Percentiles rank a stretch among this genome's conserved stretches.
Evolutionary conservation across 495 filamentous ascomycete species (phyloP).

Genomic region (Glutinoglossum americanum): DNA sequence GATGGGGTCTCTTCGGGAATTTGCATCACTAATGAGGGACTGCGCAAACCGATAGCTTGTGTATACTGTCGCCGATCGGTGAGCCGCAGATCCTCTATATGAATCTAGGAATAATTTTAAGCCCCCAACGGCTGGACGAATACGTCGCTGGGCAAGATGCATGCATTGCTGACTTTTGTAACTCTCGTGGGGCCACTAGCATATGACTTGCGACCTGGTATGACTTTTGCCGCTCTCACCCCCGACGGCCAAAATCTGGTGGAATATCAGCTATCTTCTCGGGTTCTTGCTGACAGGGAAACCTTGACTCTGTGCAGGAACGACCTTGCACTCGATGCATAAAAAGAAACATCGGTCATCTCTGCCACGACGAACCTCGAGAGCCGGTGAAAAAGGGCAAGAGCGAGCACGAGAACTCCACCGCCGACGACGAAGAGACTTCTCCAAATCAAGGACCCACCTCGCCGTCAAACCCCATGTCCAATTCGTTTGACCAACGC

Average conservation of each 20-base stretch:
- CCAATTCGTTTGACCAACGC: constrained; percentile 15
- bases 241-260: constrained; percentile 8
- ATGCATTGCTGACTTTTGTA: constrained; percentile 3
- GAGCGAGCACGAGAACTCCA: constrained; percentile 35
- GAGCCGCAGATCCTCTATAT: constrained; percentile 22
- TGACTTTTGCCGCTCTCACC: constrained; percentile 17
- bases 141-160: not conserved
- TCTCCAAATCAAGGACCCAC: constrained; percentile 19
- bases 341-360: constrained; percentile 95
- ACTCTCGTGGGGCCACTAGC: constrained; percentile 34
- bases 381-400: constrained; percentile 55
- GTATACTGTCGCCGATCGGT: constrained; percentile 98
- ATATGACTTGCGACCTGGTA: constrained; percentile 99
- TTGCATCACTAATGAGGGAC: constrained; percentile 18
- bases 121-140: not conserved
- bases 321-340: constrained; percentile 94
- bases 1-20: constrained; percentile 14
- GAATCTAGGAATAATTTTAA: not conserved
- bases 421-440: constrained; percentile 34
- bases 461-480: constrained; percentile 14
- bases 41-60: constrained; percentile 44
- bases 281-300: constrained; percentile 23
- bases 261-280: constrained; percentile 5
- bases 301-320: constrained; percentile 38
- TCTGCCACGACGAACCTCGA: constrained; percentile 95